Evolutionary conservation across 768 basidiomycete species (phyloP), one percentile per base, ranked within the genome.

Genomic region (Exsudoporus frostii): DNA sequence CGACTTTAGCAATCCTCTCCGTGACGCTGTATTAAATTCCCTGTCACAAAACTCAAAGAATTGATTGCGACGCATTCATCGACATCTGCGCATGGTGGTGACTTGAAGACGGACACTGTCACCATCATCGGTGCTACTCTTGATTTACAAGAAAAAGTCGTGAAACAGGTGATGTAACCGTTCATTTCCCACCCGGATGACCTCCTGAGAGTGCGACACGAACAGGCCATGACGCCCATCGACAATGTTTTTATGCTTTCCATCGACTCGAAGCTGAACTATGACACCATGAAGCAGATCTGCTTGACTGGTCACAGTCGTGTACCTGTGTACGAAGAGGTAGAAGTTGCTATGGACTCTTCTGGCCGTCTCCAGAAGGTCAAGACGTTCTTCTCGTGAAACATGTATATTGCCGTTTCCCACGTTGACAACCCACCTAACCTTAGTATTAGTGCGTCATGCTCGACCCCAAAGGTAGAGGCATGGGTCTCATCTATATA

Each of bases 51-150:
- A 65, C 77, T 96, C 27, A 92, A 94, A 63, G 92, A 95, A 65
- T 74, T 96, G 25, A 93, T 96, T 53, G 90, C 91, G 2, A 83
- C 95, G 82, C 93, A 96, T 57, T 85, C 84, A 2, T 82, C 80
- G 0, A 78, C 78, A 30, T 85, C 81, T 6, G 76, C 85, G 0
- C 86, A 85, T 53, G 92, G 91, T 13, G 93, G 93, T 11, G 93
- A 96, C 65, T 74, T 95, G 40, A 88, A 90, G 63, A 81, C 73
- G 1, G 92, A 95, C 64, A 95, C 92, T 0, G 89, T 94, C 46
- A 85, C 85, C 1, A 94, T 95, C 67, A 92, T 94, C 36, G 91
- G 92, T 17, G 90, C 89, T 1, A 91, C 91, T 0, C 81, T 96
- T 22, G 92, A 94, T 65, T 70, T 96, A 14, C 92, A 95, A 65